Percentiles rank a stretch among this genome's conserved stretches.
Conservation (phyloP, 169 alveolate genomes). For the Plasmodium cynomolgi region DNA sequence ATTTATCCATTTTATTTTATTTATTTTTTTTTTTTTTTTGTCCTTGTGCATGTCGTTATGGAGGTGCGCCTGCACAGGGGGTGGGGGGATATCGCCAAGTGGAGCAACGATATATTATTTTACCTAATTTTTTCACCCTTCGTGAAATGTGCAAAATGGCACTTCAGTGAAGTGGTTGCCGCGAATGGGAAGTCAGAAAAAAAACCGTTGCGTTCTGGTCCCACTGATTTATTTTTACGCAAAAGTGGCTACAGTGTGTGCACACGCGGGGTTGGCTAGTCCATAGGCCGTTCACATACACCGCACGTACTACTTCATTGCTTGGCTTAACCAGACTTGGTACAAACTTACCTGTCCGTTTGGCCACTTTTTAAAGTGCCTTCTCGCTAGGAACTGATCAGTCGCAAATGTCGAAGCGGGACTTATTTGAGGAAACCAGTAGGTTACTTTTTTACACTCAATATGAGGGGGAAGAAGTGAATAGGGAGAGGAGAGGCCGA, state of each 20-base stretch:
- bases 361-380: neutral
- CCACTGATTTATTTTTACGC: neutral
- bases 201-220: neutral
- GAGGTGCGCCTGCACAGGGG: conserved; percentile 1
- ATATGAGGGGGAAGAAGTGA: neutral
- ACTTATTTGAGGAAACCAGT: neutral
- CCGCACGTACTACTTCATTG: neutral
- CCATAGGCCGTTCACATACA: neutral
- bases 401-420: neutral
- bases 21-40: conserved; percentile 27
- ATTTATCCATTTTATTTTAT: neutral
- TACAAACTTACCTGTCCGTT: neutral
- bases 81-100: neutral
- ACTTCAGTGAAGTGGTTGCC: neutral
- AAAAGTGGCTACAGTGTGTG: neutral
- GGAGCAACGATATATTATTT: neutral
- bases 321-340: neutral
- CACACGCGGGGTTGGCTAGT: neutral
- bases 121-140: neutral
- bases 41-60: conserved; percentile 2
- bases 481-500: neutral
- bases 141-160: neutral
- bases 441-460: neutral
- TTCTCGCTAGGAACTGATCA: neutral
- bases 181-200: neutral